phyloP scores from a whole-genome alignment of 164 flowering plant species.

The Warburgia ugandensis region DNA sequence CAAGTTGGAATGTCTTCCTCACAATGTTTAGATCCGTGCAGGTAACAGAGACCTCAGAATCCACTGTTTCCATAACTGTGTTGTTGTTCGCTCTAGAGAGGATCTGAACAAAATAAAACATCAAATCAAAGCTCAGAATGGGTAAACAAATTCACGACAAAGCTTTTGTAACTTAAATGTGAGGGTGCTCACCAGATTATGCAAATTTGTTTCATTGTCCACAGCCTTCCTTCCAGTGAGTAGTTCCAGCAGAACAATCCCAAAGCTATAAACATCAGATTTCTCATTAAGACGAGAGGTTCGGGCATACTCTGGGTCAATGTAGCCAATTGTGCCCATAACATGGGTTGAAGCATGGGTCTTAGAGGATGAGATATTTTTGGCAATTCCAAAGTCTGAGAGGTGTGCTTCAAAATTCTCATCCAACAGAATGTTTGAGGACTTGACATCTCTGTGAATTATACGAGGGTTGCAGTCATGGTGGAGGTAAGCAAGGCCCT shows the following conservation, averaged over 20 bases:
- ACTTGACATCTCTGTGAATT: slow-evolving; percentile 83
- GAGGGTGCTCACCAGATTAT: slow-evolving; percentile 56
- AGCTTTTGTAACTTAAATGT: not conserved
- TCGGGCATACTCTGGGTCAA: slow-evolving; percentile 93
- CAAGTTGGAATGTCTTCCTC: slow-evolving; percentile 76
- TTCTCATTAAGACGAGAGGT: slow-evolving; percentile 81
- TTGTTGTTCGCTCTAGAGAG: slow-evolving; percentile 70
- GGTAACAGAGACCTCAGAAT: slow-evolving; percentile 87
- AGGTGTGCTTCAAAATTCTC: slow-evolving; percentile 88
- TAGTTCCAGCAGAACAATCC: slow-evolving; percentile 86
- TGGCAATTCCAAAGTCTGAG: slow-evolving; percentile 94
- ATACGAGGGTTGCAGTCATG: slow-evolving; percentile 87
- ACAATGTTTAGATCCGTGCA: slow-evolving; percentile 66
- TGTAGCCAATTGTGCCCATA: slow-evolving; percentile 92
- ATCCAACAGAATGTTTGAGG: slow-evolving; percentile 81
- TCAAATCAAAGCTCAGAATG: not conserved
- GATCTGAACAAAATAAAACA: slow-evolving; percentile 40
- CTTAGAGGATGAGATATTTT: slow-evolving; percentile 54
- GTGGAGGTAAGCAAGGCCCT: slow-evolving; percentile 91
- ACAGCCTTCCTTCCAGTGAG: slow-evolving; percentile 92
- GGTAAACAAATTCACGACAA: not conserved
- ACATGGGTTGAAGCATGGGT: slow-evolving; percentile 84
- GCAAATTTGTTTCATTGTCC: slow-evolving; percentile 78
- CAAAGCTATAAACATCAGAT: slow-evolving; percentile 95
- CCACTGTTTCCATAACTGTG: slow-evolving; percentile 89